These are phyloP conservation scores for Pseudocercospora macadamiae DNA, from an alignment of 2,329 filamentous ascomycete species.

Conservation along the genomic window DNA sequence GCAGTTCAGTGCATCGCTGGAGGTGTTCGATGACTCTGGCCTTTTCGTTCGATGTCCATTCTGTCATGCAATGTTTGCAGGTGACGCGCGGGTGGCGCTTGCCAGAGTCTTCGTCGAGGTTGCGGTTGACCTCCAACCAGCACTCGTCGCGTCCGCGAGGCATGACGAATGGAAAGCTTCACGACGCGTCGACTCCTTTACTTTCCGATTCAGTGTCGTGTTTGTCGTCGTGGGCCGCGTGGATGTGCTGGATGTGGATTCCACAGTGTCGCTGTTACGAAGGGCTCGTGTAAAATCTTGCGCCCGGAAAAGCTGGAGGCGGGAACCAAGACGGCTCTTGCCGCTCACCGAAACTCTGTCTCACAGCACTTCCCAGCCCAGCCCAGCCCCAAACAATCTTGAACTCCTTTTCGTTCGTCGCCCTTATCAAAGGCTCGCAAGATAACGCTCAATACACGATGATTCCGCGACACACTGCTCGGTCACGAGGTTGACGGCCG, in stretches of 20 bases:
- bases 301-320: no score
- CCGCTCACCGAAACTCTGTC: background rate
- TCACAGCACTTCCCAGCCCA: background rate
- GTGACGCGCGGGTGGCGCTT: conserved; percentile 33
- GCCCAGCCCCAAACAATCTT: no score
- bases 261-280: background rate
- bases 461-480: no score
- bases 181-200: background rate
- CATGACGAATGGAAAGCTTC: conserved; percentile 19
- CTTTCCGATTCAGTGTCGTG: background rate
- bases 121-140: conserved; percentile 30
- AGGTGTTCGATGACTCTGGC: conserved; percentile 30
- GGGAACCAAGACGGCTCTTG: background rate
- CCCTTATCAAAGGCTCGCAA: no score
- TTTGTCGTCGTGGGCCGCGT: conserved; percentile 1
- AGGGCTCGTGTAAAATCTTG: background rate
- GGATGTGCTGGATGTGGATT: conserved; percentile 1
- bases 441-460: no score
- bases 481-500: no score
- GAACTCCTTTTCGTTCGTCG: no score
- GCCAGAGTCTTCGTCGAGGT: conserved; percentile 29
- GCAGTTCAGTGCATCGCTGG: conserved; percentile 29
- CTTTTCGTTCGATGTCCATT: conserved; percentile 33
- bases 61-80: conserved; percentile 30
- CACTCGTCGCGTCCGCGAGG: conserved; percentile 32